phyloP scores from a whole-genome alignment of 768 basidiomycete species.

The Rhodotorula diobovata region DNA sequence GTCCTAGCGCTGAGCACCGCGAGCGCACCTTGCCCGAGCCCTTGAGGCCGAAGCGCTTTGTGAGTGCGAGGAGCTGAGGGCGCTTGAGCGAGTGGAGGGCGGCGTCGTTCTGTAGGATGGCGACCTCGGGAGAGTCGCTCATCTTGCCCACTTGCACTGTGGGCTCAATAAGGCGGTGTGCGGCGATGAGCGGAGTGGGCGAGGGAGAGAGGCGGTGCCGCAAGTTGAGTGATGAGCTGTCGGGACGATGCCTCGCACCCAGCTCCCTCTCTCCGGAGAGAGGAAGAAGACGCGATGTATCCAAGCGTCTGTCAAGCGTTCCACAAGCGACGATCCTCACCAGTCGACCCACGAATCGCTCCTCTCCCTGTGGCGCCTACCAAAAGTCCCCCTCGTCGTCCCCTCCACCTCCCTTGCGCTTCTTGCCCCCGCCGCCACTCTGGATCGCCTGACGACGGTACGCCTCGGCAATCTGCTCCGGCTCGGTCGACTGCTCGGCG shows the following conservation, averaged over 20 bases:
- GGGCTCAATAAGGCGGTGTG: too few relatives aligned
- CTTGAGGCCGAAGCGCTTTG: not conserved
- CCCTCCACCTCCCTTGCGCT: conserved; percentile 26
- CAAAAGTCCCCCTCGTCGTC: conserved; percentile 25
- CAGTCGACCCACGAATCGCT: not conserved
- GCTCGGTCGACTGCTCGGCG: conserved; percentile 83
- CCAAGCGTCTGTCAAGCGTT: too few relatives aligned
- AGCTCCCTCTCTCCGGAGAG: too few relatives aligned
- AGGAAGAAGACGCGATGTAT: too few relatives aligned
- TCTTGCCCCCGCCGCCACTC: conserved; percentile 12
- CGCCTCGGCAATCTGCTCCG: conserved; percentile 55
- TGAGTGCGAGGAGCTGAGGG: conserved; percentile 2
- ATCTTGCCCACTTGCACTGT: too few relatives aligned
- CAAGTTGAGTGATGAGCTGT: too few relatives aligned
- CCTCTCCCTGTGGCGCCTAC: not conserved
- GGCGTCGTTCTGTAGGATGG: conserved; percentile 2
- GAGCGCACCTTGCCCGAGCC: conserved; percentile 16
- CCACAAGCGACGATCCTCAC: not conserved
- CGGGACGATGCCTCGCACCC: too few relatives aligned
- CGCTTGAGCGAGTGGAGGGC: conserved; percentile 20
- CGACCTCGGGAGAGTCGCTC: not conserved
- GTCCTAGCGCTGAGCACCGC: too few relatives aligned
- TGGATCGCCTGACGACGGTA: conserved; percentile 38
- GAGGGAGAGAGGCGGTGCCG: too few relatives aligned
- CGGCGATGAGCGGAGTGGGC: too few relatives aligned